Base-by-base conservation (phyloP, 805 yeast species). In the Cyberlindnera veronae region DNA sequence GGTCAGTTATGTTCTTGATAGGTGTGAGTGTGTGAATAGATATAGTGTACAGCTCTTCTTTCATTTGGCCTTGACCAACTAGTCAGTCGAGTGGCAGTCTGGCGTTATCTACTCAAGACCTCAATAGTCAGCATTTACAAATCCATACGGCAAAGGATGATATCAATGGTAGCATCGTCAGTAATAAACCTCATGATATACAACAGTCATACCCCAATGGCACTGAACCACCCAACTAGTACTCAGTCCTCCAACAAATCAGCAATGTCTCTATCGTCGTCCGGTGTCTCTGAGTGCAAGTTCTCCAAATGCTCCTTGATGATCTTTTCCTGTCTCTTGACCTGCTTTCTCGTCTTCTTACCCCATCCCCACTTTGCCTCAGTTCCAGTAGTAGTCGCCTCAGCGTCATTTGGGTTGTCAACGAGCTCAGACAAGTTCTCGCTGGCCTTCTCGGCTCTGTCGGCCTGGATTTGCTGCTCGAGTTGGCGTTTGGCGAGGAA, bases 331-430 rank as follows among this genome's bases (percentile, higher is more conserved):
- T 79, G 79, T 44, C 68, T 66, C 59, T 76, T 74, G 30, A 76
- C 77, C 43, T 68, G 69, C 48, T 68, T 67, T 66, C 90, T 74
- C 6, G 90, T 83, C 54, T 72, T 72, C 58, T 84, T 84, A 40
- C 93, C 93, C 88, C 89, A 84, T 21, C 93, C 91, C 68, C 84
- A 84, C 5, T 69, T 48, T 28, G 64, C 57, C 26, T 78, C 78
- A 36, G 55, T 46, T 5, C 57, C 53, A 29, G 65, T 64, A 31
- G 66, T 59, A 34, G 67, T 60, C 22, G 65, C 70, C 26, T 58
- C 53, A 21, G 58, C 63, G 18, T 64, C 68, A 11, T 36, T 24
- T 31, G 69, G 67, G 26, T 61, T 54, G 11, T 63, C 69, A 5
- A 65, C 50, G 13, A 62, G 42, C 8, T 56, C 55, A 9, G 61